These are phyloP conservation scores for Aspergillus awamori DNA, from an alignment of 2,329 filamentous ascomycete species.

Conservation along the genomic window DNA sequence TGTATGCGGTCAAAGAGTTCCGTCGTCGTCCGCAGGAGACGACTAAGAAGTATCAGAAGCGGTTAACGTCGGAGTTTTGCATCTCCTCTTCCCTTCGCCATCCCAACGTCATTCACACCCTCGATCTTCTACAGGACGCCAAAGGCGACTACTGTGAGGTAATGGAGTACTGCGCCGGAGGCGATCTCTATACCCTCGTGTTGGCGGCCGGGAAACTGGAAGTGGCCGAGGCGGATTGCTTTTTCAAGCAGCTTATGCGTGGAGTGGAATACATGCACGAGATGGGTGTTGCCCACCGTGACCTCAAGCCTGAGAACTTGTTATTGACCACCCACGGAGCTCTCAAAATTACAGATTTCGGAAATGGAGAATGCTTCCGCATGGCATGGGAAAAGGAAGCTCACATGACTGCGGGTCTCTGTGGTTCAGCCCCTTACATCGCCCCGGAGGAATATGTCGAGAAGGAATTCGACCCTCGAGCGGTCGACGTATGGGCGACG, in stretches of 20 bases:
- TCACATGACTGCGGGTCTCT: slow-evolving; percentile 96
- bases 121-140: slow-evolving; percentile 91
- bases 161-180: slow-evolving; percentile 98
- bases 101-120: slow-evolving; percentile 96
- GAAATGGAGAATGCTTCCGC: slow-evolving; percentile 97
- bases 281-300: slow-evolving; percentile 97
- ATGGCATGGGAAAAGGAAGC: slow-evolving; percentile 99
- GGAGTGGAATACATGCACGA: slow-evolving; percentile 99
- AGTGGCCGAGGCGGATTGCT: slow-evolving; percentile 91
- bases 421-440: slow-evolving; percentile 95
- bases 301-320: slow-evolving; percentile 95
- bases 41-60: slow-evolving; percentile 96
- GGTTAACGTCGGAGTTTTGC: slow-evolving; percentile 95
- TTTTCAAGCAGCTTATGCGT: slow-evolving; percentile 99
- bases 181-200: slow-evolving; percentile 91
- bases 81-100: slow-evolving; percentile 96
- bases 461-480: slow-evolving; percentile 92
- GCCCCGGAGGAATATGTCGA: slow-evolving; percentile 95
- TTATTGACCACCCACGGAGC: slow-evolving; percentile 88
- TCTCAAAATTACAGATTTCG: slow-evolving; percentile 97
- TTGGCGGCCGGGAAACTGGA: slow-evolving; percentile 86
- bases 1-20: slow-evolving; percentile 98
- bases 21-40: slow-evolving; percentile 91
- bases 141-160: slow-evolving; percentile 99
- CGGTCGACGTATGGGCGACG: slow-evolving; percentile 98